Conservation (phyloP, 2,329 filamentous ascomycete genomes). For the Grosmannia clavigera region DNA sequence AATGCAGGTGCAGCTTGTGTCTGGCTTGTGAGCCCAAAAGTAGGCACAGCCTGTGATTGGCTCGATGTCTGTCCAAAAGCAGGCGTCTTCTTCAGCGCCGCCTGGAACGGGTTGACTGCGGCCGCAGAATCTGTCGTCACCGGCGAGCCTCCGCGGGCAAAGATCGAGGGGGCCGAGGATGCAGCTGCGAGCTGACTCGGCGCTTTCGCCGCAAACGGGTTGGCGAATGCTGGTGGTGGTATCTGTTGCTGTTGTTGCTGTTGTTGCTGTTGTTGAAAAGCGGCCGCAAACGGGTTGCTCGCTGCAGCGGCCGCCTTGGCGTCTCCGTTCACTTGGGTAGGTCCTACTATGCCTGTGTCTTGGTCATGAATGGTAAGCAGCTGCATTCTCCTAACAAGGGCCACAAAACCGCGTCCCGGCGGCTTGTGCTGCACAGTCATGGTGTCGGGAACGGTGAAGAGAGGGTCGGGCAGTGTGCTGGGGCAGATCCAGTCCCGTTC, state of each 20-base stretch:
- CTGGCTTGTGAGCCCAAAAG: background rate
- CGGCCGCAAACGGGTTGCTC: background rate
- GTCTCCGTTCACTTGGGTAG: background rate
- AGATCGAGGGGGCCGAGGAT: background rate
- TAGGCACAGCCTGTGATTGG: background rate
- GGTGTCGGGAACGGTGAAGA: background rate
- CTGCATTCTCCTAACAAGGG: background rate
- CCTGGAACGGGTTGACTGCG: background rate
- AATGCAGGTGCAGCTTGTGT: background rate
- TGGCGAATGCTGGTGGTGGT: background rate
- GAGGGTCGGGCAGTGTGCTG: background rate
- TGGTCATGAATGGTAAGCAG: slow-evolving; percentile 2
- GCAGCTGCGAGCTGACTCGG: background rate
- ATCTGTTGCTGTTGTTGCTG: background rate
- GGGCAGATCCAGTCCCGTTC: background rate
- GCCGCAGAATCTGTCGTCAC: background rate
- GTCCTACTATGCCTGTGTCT: slow-evolving; percentile 1
- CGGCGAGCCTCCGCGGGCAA: background rate
- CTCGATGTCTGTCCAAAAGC: background rate
- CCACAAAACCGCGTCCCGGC: background rate
- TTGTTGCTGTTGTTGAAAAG: background rate
- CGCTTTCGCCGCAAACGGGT: background rate
- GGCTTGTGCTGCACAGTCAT: background rate
- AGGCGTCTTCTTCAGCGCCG: background rate
- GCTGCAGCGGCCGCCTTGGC: background rate